Conservation (phyloP, 1,139 yeast genomes). For the Pichia sp. region DNA sequence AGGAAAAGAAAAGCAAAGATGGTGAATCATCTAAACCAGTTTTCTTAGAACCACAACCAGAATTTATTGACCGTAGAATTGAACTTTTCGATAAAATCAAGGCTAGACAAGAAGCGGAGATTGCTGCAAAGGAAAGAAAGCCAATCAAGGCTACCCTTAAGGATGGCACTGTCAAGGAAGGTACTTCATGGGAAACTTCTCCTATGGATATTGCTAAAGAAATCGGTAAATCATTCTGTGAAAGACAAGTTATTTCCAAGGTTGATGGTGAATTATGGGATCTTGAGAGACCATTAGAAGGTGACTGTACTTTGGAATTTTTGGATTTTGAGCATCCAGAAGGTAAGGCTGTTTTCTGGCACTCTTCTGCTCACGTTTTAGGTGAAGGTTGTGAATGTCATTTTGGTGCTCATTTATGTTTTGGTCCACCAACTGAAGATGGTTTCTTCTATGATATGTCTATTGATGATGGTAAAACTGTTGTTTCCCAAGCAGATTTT, state of each 20-base stretch:
- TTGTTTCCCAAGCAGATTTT: constrained; percentile 79
- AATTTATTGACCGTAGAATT: constrained; percentile 71
- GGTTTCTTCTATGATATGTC: constrained; percentile 98
- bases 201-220: constrained; percentile 80
- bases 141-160: constrained; percentile 75
- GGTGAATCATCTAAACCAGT: constrained; percentile 32
- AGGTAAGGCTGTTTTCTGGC: constrained; percentile 97
- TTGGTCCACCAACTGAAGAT: constrained; percentile 97
- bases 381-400: constrained; percentile 99
- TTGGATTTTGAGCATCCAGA: constrained; percentile 76
- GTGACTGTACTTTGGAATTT: constrained; percentile 61
- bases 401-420: constrained; percentile 83
- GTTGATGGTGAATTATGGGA: constrained; percentile 94
- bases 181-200: constrained; percentile 80
- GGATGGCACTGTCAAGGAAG: constrained; percentile 77
- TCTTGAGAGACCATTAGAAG: constrained; percentile 87
- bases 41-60: constrained; percentile 69
- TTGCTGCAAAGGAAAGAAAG: constrained; percentile 48
- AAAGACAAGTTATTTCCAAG: constrained; percentile 84
- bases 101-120: constrained; percentile 65
- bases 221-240: constrained; percentile 82
- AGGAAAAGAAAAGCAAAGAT: constrained; percentile 24
- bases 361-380: constrained; percentile 94
- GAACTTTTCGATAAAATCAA: constrained; percentile 74
- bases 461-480: constrained; percentile 67